Percentiles rank a stretch among this genome's conserved stretches.
Conservation (phyloP, 164 flowering plant species). For the Akebia trifoliata region DNA sequence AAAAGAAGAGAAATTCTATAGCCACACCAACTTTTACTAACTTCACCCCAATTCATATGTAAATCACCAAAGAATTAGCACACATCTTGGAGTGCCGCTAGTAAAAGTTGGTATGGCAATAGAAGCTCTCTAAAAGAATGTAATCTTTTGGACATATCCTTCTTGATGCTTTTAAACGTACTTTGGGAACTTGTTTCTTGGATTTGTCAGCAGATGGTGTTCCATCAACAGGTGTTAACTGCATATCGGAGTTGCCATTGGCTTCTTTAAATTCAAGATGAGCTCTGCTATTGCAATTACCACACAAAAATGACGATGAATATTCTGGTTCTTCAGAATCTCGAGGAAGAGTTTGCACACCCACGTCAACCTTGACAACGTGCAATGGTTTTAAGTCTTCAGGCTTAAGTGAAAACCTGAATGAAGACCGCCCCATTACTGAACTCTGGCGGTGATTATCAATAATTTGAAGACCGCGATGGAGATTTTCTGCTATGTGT, state of each 20-base stretch:
- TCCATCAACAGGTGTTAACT: conserved; percentile 56
- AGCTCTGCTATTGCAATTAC: conserved; percentile 46
- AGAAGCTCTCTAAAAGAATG: too few relatives aligned
- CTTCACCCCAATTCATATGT: too few relatives aligned
- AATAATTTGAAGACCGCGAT: conserved; percentile 76
- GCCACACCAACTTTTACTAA: too few relatives aligned
- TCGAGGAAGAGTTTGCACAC: conserved; percentile 60
- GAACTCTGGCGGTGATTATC: conserved; percentile 55
- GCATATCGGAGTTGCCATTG: conserved; percentile 46
- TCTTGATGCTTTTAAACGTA: conserved; percentile 23
- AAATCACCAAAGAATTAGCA: too few relatives aligned
- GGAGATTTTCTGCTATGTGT: conserved; percentile 78
- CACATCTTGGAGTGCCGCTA: too few relatives aligned
- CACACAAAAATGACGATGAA: conserved; percentile 37
- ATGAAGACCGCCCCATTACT: conserved; percentile 59
- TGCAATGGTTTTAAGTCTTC: conserved; percentile 42
- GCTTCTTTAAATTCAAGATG: conserved; percentile 32
- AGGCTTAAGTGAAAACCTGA: conserved; percentile 65
- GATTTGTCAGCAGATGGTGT: conserved; percentile 46
- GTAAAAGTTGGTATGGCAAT: too few relatives aligned
- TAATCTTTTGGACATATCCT: neutral
- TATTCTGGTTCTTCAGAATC: conserved; percentile 24
- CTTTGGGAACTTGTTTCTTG: conserved; percentile 76
- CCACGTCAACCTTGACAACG: conserved; percentile 62
- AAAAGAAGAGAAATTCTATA: too few relatives aligned